Evolutionary conservation across 306 rosid species (phyloP), one percentile per base, ranked within the genome.

Genomic region (Cucurbita maxima): DNA sequence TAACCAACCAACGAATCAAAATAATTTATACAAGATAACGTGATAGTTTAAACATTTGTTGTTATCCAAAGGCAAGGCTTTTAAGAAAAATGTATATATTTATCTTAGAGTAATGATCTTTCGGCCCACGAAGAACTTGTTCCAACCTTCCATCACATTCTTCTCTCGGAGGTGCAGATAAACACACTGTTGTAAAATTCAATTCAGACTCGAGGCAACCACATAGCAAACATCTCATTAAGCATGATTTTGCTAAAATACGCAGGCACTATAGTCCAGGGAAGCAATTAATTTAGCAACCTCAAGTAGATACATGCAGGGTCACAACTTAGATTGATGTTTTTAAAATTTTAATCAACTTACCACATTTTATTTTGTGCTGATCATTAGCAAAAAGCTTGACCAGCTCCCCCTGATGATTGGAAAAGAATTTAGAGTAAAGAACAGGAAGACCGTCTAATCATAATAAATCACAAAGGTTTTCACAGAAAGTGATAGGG

Each of bases 321-420:
- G 43, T 68, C 4, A 1, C 41, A 30, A 69, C 58, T 70, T 70
- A 15, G 22, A 15, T 41, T 50, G 14, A 47, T 25, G 74, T 8
- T 70, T 25, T 15, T 51, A 15, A 48, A 59, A 16, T 37, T 55
- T 16, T 58, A 52, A 63, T 72, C 48, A 77, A 78, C 96, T 76
- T 85, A 90, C 98, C 98, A 22, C 97, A 93, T 78, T 44, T 88
- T 82, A 93, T 93, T 89, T 93, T 93, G 87, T 80, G 80, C 81
- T 93, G 96, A 80, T 87, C 96, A 81, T 93, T 93, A 10, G 98
- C 98, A 45, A 90, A 93, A 75, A 70, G 96, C 84, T 80, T 87
- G 79, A 93, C 98, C 20, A 93, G 79, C 48, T 93, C 97, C 76
- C 97, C 98, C 98, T 93, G 93, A 62, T 48, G 78, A 88, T 44